phyloP scores from a whole-genome alignment of 148 eudicot genomes.

The Diospyros kaki region DNA sequence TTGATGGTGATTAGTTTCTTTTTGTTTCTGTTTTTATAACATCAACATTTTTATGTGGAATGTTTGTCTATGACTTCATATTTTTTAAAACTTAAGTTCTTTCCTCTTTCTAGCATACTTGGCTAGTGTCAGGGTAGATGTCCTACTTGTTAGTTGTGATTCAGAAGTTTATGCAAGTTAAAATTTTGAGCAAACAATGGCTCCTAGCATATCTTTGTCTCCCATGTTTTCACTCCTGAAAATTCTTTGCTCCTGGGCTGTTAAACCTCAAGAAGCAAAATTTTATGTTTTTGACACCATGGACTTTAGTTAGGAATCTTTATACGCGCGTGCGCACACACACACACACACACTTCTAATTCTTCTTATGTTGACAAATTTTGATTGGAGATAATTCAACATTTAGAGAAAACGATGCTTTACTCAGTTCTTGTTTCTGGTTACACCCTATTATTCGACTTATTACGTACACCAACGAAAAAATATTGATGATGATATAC shows the following conservation, averaged over 20 bases:
- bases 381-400: too few species aligned
- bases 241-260: not conserved
- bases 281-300: not conserved
- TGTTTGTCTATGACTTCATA: not conserved
- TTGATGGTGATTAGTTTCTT: not conserved
- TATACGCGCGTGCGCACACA: too few species aligned
- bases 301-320: not conserved
- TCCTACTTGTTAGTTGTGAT: not conserved
- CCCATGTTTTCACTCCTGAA: not conserved
- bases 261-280: not conserved
- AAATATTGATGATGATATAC: too few species aligned
- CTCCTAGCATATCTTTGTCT: not conserved
- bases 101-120: not conserved
- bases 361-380: too few species aligned
- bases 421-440: too few species aligned
- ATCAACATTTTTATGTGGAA: not conserved
- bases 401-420: too few species aligned
- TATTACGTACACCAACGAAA: too few species aligned
- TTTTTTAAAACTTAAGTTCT: not conserved
- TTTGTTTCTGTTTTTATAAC: not conserved
- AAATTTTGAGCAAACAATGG: not conserved
- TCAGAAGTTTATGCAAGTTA: not conserved
- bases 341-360: too few species aligned
- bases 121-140: not conserved
- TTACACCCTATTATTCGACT: too few species aligned